Conservation (phyloP, 331 rosid genomes). For the Stylosanthes scabra region DNA sequence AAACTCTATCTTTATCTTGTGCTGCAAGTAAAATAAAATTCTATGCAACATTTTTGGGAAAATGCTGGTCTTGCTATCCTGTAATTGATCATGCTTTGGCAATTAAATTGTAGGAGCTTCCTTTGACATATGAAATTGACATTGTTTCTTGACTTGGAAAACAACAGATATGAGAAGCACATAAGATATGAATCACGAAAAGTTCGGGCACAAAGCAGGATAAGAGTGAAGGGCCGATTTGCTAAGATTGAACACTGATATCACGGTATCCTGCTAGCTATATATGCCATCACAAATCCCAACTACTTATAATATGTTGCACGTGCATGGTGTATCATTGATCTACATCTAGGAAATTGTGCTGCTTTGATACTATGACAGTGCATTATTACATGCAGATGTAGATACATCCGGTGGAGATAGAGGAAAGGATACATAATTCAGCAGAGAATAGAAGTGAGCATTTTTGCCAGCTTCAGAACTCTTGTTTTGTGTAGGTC, state of each 20-base stretch:
- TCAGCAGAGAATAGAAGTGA: neutral
- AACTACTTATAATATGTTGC: slow-evolving; percentile 15
- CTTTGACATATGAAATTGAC: slow-evolving; percentile 21
- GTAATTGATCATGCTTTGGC: slow-evolving; percentile 9
- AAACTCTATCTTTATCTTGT: too few relatives aligned
- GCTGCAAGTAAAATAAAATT: too few relatives aligned
- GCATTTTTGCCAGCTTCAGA: slow-evolving; percentile 29
- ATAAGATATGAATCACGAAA: slow-evolving; percentile 86
- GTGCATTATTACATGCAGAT: too few relatives aligned
- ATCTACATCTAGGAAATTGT: neutral
- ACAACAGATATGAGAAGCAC: slow-evolving; percentile 80
- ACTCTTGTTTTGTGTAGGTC: neutral
- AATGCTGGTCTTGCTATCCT: neutral
- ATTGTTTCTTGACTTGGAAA: slow-evolving; percentile 32
- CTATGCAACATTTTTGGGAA: neutral
- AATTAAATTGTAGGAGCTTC: neutral
- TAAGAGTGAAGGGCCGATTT: slow-evolving; percentile 82
- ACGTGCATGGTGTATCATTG: slow-evolving; percentile 19
- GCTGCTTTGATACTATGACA: slow-evolving; percentile 15
- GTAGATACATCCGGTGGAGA: too few relatives aligned
- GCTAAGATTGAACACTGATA: slow-evolving; percentile 67
- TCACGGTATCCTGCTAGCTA: slow-evolving; percentile 44
- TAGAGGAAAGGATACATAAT: too few relatives aligned
- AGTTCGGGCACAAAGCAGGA: slow-evolving; percentile 85
- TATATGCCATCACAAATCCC: slow-evolving; percentile 1